A percentile compares a stretch with the other conserved stretches of the same genome.
Evolutionary conservation across 1,139 yeast species (phyloP).

Genomic region (Candida glucosophila): DNA sequence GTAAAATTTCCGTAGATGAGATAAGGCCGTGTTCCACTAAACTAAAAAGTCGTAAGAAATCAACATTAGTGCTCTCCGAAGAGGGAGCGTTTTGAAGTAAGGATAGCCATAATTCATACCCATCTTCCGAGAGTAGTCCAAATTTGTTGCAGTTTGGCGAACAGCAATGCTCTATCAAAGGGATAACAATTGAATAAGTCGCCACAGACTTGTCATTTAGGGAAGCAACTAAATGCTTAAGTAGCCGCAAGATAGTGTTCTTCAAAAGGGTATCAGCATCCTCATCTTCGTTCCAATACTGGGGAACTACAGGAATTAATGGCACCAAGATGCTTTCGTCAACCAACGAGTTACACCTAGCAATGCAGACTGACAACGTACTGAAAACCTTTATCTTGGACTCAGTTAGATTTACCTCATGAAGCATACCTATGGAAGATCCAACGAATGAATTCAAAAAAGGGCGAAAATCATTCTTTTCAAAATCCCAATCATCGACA

Average conservation of each 20-base stretch:
- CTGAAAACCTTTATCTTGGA: slow-evolving; percentile 65
- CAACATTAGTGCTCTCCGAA: slow-evolving; percentile 10
- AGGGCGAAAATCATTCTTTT: slow-evolving; percentile 58
- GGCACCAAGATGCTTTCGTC: slow-evolving; percentile 41
- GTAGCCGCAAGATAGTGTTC: slow-evolving; percentile 60
- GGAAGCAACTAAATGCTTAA: slow-evolving; percentile 58
- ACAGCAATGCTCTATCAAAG: slow-evolving; percentile 62
- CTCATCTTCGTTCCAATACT: slow-evolving; percentile 58
- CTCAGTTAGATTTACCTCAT: slow-evolving; percentile 51
- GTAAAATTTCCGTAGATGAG: slow-evolving; percentile 70
- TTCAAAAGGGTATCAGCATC: slow-evolving; percentile 61
- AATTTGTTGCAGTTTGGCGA: slow-evolving; percentile 48
- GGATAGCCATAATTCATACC: slow-evolving; percentile 75
- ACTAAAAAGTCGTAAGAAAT: slow-evolving; percentile 37
- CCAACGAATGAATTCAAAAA: slow-evolving; percentile 47
- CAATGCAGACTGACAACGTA: slow-evolving; percentile 57
- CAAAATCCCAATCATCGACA: slow-evolving; percentile 83
- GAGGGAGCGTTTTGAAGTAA: slow-evolving; percentile 50
- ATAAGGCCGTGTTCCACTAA: slow-evolving; percentile 41
- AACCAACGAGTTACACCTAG: slow-evolving; percentile 55
- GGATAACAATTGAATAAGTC: slow-evolving; percentile 59
- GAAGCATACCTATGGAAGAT: slow-evolving; percentile 38
- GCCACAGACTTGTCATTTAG: slow-evolving; percentile 50
- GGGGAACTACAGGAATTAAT: slow-evolving; percentile 57
- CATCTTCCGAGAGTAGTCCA: slow-evolving; percentile 73